Evolutionary conservation across 2,329 filamentous ascomycete species (phyloP).

Genomic region (Beauveria brongniartii): DNA sequence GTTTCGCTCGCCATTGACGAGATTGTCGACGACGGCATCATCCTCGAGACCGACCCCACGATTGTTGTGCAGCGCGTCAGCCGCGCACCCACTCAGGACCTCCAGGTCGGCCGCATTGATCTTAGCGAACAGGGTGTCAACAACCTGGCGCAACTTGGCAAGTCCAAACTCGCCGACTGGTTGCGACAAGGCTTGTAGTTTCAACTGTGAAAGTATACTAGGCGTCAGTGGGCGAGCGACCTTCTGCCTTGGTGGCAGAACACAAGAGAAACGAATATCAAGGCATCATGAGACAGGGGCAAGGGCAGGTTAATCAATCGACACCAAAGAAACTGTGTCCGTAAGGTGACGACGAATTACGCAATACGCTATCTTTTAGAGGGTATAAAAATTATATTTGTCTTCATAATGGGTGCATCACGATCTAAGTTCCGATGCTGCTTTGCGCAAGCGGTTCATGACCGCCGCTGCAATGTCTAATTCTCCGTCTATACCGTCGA

Average conservation of each 20-base stretch:
- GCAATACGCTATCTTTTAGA: slow-evolving; percentile 5
- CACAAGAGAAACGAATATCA: slow-evolving; percentile 2
- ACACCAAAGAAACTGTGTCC: not conserved
- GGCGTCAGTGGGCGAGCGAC: not conserved
- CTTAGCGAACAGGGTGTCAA: slow-evolving; percentile 92
- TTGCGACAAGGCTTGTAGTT: slow-evolving; percentile 70
- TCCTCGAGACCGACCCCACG: slow-evolving; percentile 93
- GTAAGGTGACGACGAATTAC: not conserved
- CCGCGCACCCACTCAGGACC: slow-evolving; percentile 83
- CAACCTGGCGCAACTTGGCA: slow-evolving; percentile 89
- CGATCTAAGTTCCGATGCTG: slow-evolving; percentile 53
- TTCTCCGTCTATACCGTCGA: slow-evolving; percentile 77
- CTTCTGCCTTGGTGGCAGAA: not conserved
- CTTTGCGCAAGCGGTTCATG: slow-evolving; percentile 77
- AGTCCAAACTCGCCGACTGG: slow-evolving; percentile 83
- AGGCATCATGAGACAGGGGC: not conserved
- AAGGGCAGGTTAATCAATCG: not conserved
- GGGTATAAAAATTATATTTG: slow-evolving; percentile 18
- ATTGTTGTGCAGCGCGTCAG: slow-evolving; percentile 89
- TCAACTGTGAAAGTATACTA: not conserved
- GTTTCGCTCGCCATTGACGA: slow-evolving; percentile 92
- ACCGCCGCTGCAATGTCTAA: slow-evolving; percentile 79
- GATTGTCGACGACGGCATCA: slow-evolving; percentile 90
- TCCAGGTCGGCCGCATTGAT: slow-evolving; percentile 88
- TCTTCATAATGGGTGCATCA: slow-evolving; percentile 29